Evolutionary conservation across 495 filamentous ascomycete species (phyloP).

Genomic region (Penicillium maclennaniae): DNA sequence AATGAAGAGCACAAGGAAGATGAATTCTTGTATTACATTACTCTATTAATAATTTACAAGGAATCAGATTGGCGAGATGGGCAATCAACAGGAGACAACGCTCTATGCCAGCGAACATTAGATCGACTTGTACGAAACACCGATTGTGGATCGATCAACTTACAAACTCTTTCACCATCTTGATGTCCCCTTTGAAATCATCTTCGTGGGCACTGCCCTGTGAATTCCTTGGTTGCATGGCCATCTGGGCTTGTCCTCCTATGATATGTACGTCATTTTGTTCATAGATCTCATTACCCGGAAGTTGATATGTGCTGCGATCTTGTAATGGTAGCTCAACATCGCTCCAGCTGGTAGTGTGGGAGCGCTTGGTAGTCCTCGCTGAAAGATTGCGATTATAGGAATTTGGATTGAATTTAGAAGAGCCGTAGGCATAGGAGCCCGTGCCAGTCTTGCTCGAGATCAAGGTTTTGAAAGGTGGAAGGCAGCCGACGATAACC

Average conservation of each 20-base stretch:
- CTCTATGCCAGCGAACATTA: neutral
- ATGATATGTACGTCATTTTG: conserved; percentile 5
- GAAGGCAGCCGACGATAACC: conserved; percentile 46
- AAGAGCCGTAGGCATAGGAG: conserved; percentile 5
- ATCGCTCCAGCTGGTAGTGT: conserved; percentile 3
- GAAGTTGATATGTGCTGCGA: neutral
- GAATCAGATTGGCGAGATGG: neutral
- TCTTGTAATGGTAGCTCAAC: conserved; percentile 4
- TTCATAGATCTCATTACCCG: conserved; percentile 5
- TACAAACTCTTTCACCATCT: conserved; percentile 22
- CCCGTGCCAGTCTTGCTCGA: conserved; percentile 1
- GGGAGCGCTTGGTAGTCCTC: neutral
- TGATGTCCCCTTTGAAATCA: conserved; percentile 7
- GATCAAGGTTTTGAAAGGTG: conserved; percentile 41
- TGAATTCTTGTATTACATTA: neutral
- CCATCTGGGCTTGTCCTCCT: neutral
- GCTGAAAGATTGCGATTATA: conserved; percentile 6
- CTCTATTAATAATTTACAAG: neutral
- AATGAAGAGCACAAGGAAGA: neutral
- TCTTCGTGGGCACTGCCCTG: neutral
- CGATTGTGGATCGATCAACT: conserved; percentile 1
- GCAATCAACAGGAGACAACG: neutral
- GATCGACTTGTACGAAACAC: neutral
- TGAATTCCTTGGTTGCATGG: neutral
- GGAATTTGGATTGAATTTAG: neutral